Evolutionary conservation across 306 rosid species (phyloP).

Genomic region (Ormosia semicastrata): DNA sequence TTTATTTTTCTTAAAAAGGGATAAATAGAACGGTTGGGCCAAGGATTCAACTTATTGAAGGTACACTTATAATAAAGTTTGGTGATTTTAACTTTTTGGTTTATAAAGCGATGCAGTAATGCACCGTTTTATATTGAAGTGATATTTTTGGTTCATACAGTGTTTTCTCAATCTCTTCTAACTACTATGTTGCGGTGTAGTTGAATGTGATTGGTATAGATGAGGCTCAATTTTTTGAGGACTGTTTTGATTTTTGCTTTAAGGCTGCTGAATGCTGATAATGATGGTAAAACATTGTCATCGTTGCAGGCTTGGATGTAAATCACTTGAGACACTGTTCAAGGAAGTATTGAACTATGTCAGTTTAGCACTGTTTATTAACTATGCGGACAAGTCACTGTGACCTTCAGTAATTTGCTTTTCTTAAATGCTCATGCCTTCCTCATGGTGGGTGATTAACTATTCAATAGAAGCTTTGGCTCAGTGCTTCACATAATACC

Average conservation of each 20-base stretch:
- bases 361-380: no score
- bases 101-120: background rate
- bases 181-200: constrained; percentile 20
- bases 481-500: constrained; percentile 76
- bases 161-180: background rate
- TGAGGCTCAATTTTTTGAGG: constrained; percentile 90
- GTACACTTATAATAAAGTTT: background rate
- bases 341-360: no score
- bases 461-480: constrained; percentile 78
- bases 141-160: background rate
- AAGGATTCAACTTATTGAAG: background rate
- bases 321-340: constrained; percentile 66
- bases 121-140: background rate
- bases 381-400: no score
- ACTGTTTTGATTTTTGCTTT: constrained; percentile 76
- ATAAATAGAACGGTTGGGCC: background rate
- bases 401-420: background rate
- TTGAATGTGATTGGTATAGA: constrained; percentile 64
- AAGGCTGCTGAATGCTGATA: constrained; percentile 61
- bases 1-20: background rate
- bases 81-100: background rate
- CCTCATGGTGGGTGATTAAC: constrained; percentile 3
- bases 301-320: constrained; percentile 86
- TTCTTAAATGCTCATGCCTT: background rate
- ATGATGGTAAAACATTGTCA: constrained; percentile 66